Percentiles rank a stretch among this genome's conserved stretches.
phyloP scores from a whole-genome alignment of 495 filamentous ascomycete species.

The Parathielavia hyrcaniae region DNA sequence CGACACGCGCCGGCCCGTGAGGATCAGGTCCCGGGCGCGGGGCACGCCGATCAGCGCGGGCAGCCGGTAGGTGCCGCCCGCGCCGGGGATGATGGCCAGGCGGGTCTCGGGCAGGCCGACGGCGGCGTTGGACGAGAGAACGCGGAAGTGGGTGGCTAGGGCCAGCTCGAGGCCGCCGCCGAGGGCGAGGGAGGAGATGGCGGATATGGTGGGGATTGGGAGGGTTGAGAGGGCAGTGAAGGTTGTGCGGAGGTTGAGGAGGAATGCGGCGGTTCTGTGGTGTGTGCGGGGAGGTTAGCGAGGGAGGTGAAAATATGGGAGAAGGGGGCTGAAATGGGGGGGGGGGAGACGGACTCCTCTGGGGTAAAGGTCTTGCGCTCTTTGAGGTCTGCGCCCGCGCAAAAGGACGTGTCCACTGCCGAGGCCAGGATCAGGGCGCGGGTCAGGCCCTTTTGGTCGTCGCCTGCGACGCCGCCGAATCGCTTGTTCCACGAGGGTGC shows the following conservation, averaged over 20 bases:
- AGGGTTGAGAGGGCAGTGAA: constrained; percentile 62
- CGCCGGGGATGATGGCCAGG: constrained; percentile 88
- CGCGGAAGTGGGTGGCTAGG: constrained; percentile 75
- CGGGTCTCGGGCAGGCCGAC: constrained; percentile 87
- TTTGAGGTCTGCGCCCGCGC: constrained; percentile 90
- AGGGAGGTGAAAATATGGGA: too few species aligned
- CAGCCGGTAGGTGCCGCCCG: constrained; percentile 84
- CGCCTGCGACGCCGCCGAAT: constrained; percentile 38
- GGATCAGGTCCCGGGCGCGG: constrained; percentile 73
- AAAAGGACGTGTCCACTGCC: constrained; percentile 74
- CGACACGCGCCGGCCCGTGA: constrained; percentile 75
- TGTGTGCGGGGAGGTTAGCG: too few species aligned
- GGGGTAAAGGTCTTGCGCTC: constrained; percentile 68
- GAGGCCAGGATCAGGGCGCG: constrained; percentile 73
- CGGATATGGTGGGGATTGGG: constrained; percentile 82
- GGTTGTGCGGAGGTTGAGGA: constrained; percentile 63
- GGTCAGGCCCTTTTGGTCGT: constrained; percentile 49
- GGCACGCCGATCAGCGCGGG: constrained; percentile 65
- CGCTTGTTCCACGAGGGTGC: constrained; percentile 28
- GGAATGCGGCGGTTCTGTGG: constrained; percentile 67
- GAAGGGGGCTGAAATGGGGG: too few species aligned
- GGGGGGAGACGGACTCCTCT: constrained; percentile 50
- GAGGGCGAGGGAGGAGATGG: constrained; percentile 71
- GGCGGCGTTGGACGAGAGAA: constrained; percentile 64
- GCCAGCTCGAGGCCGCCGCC: constrained; percentile 92